Evolutionary conservation across 1,139 yeast species (phyloP).

Genomic region (Yamadazyma oceani): DNA sequence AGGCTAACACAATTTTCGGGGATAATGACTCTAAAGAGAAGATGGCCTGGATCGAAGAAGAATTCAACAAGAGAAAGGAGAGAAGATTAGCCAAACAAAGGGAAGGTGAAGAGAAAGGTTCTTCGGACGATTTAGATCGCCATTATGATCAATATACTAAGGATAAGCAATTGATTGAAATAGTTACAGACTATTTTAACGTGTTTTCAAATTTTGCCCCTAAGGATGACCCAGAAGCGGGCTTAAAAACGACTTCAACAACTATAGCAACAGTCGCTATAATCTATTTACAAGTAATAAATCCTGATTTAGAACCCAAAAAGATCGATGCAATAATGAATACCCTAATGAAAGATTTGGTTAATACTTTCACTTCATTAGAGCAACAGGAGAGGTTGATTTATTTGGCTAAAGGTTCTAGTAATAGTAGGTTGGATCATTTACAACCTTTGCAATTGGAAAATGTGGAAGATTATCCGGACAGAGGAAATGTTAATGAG

Average conservation of each 20-base stretch:
- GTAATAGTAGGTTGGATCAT: slow-evolving; percentile 1
- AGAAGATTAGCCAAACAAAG: slow-evolving; percentile 49
- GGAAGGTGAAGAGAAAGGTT: slow-evolving; percentile 18
- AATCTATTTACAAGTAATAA: slow-evolving; percentile 13
- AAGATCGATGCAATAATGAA: slow-evolving; percentile 20
- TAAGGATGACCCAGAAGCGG: slow-evolving; percentile 37
- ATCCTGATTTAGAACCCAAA: slow-evolving; percentile 15
- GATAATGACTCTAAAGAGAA: slow-evolving; percentile 52
- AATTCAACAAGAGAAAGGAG: slow-evolving; percentile 63
- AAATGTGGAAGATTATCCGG: not conserved
- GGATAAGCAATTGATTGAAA: slow-evolving; percentile 19
- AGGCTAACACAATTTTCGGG: slow-evolving; percentile 73
- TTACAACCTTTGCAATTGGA: slow-evolving; percentile 1
- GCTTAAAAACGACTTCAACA: slow-evolving; percentile 39
- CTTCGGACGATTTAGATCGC: slow-evolving; percentile 4
- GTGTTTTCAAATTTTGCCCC: slow-evolving; percentile 35
- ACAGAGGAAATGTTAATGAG: not conserved
- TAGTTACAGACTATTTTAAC: slow-evolving; percentile 37
- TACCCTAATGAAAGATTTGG: slow-evolving; percentile 18
- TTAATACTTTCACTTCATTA: slow-evolving; percentile 25
- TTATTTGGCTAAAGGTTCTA: slow-evolving; percentile 32
- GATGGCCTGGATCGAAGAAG: slow-evolving; percentile 73
- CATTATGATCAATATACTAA: slow-evolving; percentile 14
- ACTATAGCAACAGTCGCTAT: slow-evolving; percentile 15
- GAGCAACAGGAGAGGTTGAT: slow-evolving; percentile 32